Percentiles rank a stretch among this genome's conserved stretches.
Conservation (phyloP, 1,139 yeast genomes). For the Taiozyma sp. region DNA sequence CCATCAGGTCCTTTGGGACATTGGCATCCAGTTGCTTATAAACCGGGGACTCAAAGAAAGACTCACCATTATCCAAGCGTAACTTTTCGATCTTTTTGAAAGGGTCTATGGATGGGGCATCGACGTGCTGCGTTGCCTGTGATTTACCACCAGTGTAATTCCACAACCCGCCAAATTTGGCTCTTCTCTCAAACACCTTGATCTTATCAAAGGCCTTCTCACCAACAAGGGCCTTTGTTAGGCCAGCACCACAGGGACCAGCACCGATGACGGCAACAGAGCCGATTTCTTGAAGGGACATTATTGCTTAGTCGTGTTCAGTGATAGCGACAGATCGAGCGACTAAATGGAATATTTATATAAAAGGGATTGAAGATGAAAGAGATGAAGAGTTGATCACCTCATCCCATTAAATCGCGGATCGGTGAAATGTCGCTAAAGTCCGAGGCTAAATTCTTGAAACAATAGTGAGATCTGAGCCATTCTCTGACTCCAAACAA, state of each 20-base stretch:
- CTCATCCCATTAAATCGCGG: background rate
- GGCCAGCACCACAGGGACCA: constrained; percentile 64
- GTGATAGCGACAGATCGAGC: background rate
- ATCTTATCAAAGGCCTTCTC: constrained; percentile 39
- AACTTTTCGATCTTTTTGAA: constrained; percentile 7
- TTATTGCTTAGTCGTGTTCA: background rate
- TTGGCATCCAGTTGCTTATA: constrained; percentile 49
- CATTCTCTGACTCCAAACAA: too few relatives aligned
- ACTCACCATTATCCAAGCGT: constrained; percentile 14
- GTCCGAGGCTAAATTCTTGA: background rate
- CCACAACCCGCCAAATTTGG: constrained; percentile 51
- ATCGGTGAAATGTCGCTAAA: background rate
- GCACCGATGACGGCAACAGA: constrained; percentile 55
- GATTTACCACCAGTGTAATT: constrained; percentile 31
- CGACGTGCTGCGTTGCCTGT: constrained; percentile 5
- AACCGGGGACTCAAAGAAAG: constrained; percentile 28
- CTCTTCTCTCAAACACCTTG: constrained; percentile 46
- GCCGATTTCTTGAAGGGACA: constrained; percentile 7
- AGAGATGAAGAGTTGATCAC: background rate
- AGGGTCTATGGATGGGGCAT: constrained; percentile 21
- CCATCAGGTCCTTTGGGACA: constrained; percentile 54
- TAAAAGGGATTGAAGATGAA: background rate
- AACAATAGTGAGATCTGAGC: too few relatives aligned
- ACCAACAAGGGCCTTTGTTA: constrained; percentile 45
- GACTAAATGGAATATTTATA: background rate